Evolutionary conservation across 108 stramenopile species (phyloP), one percentile per base, ranked within the genome.

Genomic region (Cyclotella kingstonii): DNA sequence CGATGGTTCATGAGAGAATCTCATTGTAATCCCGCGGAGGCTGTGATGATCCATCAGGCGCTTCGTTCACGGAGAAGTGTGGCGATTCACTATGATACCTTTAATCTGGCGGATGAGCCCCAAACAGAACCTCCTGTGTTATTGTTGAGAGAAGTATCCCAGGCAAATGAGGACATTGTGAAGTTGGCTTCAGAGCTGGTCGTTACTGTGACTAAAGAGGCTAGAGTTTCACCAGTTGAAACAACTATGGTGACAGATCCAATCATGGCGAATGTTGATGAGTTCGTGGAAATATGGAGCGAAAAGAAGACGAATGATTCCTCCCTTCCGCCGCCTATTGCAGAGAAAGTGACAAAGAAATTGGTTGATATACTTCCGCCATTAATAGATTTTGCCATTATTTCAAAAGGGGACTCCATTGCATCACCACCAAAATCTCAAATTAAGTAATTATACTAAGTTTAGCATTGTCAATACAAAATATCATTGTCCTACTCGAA

Each of bases 41-140:
- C 97, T 2, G 79, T 97, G 39, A 54, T 58, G 17, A 89, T 97
- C 10, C 91, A 93, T 65, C 66, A 84, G 49, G 75, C 84, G 9
- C 36, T 89, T 15, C 66, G 74, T 12, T 52, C 76, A 2, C 46
- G 59, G 11, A 82, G 75, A 30, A 81, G 86, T 19, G 81, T 98
- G 6, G 93, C 79, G 10, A 88, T 97, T 41, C 97, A 98, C 63
- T 96, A 91, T 89, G 96, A 90, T 15, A 93, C 88, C 7, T 95
- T 94, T 52, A 74, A 82, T 23, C 62, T 97, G 52, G 68, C 90
- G 12, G 87, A 89, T 35, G 96, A 97, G 59, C 60, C 63, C 15
- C 49, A 73, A 56, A 57, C 77, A 31, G 94, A 89, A 28, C 91
- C 94, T 27, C 80, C 86, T 11, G 33, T 36, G 19, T 26, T 68